Base-by-base conservation (phyloP, 2,329 filamentous ascomycete genomes). In the Colletotrichum liaoningense region DNA sequence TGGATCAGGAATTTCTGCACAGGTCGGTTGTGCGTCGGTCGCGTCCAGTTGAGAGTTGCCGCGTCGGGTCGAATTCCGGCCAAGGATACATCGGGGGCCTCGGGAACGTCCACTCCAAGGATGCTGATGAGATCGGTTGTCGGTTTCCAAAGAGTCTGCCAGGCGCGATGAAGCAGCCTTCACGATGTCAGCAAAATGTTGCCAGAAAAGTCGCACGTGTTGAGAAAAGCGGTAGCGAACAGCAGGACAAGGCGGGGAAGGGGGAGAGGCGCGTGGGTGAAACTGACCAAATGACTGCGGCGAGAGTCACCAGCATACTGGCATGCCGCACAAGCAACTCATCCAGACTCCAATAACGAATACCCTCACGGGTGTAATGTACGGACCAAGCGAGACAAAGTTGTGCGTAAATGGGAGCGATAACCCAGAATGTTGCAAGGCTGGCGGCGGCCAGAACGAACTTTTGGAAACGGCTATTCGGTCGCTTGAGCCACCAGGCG, bases 81-180 rank as follows among this genome's bases (percentile, higher is more conserved):
- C 42, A 99, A 90, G 65, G 95, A 97, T 54, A 98, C 93, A 80
- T 95, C 92, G 65, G 97, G 97, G 28, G 94, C 89, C 75, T 95
- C 93, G 74, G 97, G 97, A 64, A 99, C 96, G 80, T 99, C 97
- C 81, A 98, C 92, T 73, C 96, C 95, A 60, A 99, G 91, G 63
- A 98, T 94, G 77, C 92, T 92, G 78, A 98, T 95, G 60, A 99
- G 90, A 76, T 97, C 92, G 70, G 96, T 94, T 69, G 98, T 95
- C 28, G 96, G 95, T 78, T 96, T 98, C 84, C 94, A 93, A 67
- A 98, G 88, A 49, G 97, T 97, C 81, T 95, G 94, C 85, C 93
- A 95, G 74, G 95, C 94, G 80, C 97, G 93, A 81, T 94, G 93
- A 73, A 95, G 88, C 74, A 98, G 89, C 95, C 94, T 97, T 67